A percentile compares a stretch with the other conserved stretches of the same genome.
phyloP scores from a whole-genome alignment of 2,329 filamentous ascomycete species.

The Xylogone sp. region DNA sequence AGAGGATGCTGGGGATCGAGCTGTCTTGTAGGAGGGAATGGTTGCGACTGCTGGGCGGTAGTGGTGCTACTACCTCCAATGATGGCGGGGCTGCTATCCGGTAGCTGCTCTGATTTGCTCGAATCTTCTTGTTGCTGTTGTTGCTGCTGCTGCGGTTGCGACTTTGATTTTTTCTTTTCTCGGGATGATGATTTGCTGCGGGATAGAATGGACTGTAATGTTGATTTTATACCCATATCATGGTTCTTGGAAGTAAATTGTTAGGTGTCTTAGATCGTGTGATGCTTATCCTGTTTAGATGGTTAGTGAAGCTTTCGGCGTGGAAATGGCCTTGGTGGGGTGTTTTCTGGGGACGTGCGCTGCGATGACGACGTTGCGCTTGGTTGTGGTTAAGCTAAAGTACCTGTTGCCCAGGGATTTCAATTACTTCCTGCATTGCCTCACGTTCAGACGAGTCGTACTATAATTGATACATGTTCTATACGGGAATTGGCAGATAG shows the following conservation, averaged over 20 bases:
- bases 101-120: not conserved
- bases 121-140: not conserved
- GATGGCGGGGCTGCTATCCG: not conserved
- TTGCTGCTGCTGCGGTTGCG: not conserved
- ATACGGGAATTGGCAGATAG: too few species aligned
- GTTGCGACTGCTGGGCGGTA: slow-evolving; percentile 7
- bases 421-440: too few species aligned
- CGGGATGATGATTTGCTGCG: not conserved
- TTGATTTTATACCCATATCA: not conserved
- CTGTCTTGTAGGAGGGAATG: slow-evolving; percentile 7
- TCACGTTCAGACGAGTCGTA: too few species aligned
- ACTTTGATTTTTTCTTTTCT: not conserved
- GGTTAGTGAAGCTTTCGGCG: not conserved
- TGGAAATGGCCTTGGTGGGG: slow-evolving; percentile 4
- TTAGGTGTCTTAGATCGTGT: too few species aligned
- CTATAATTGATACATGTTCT: too few species aligned
- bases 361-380: slow-evolving; percentile 2
- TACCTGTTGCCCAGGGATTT: too few species aligned
- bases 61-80: not conserved
- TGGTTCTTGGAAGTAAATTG: not conserved
- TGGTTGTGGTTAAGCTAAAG: too few species aligned
- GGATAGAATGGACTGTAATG: not conserved
- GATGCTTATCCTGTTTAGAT: too few species aligned
- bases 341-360: slow-evolving; percentile 12
- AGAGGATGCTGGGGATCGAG: not conserved